These are phyloP conservation scores for Botryosphaeria dothidea DNA, from an alignment of 2,329 filamentous ascomycete genomes.

Conservation along the genomic window DNA sequence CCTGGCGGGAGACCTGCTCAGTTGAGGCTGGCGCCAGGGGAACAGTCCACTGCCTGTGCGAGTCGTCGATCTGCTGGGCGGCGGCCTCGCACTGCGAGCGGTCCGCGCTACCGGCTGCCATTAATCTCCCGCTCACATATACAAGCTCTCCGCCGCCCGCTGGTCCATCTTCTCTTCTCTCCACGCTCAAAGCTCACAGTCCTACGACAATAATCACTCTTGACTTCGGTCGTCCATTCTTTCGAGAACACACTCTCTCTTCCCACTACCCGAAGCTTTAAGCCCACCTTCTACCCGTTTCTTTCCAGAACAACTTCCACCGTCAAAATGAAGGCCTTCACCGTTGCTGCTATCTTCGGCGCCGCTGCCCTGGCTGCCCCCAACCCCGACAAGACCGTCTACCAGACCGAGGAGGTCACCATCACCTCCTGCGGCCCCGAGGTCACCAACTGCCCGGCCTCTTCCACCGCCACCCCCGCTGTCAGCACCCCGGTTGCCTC, in stretches of 20 bases:
- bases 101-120: slow-evolving; percentile 13
- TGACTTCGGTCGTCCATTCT: slow-evolving; percentile 23
- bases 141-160: slow-evolving; percentile 12
- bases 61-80: slow-evolving; percentile 14
- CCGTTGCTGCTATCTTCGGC: slow-evolving; percentile 20
- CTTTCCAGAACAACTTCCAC: slow-evolving; percentile 15
- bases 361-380: slow-evolving; percentile 20
- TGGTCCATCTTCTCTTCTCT: slow-evolving; percentile 5
- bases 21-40: slow-evolving; percentile 19
- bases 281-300: slow-evolving; percentile 17
- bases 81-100: slow-evolving; percentile 1
- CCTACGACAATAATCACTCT: slow-evolving; percentile 19
- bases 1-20: slow-evolving; percentile 16
- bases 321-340: slow-evolving; percentile 24
- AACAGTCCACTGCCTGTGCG: slow-evolving; percentile 15
- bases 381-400: slow-evolving; percentile 20
- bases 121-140: slow-evolving; percentile 21
- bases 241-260: slow-evolving; percentile 20
- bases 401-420: slow-evolving; percentile 18
- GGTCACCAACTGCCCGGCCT: slow-evolving; percentile 24
- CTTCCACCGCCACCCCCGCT: slow-evolving; percentile 14
- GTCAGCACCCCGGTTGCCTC: slow-evolving; percentile 7
- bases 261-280: slow-evolving; percentile 24
- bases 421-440: slow-evolving; percentile 20
- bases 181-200: slow-evolving; percentile 19